Evolutionary conservation across 164 flowering plant genomes (phyloP), one percentile per base, ranked within the genome.

Genomic region (Umbilicus rupestris): DNA sequence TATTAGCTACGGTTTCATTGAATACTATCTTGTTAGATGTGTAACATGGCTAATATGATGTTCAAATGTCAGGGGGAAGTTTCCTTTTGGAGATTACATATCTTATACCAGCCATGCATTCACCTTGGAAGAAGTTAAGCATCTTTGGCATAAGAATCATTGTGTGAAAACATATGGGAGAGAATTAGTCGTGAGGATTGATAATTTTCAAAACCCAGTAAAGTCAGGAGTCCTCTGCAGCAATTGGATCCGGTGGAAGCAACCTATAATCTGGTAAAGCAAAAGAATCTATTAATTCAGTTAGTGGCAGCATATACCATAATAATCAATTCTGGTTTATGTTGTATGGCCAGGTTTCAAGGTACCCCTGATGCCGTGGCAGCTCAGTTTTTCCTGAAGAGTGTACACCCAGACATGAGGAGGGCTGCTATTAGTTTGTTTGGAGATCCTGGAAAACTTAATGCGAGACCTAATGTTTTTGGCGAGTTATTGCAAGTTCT

Each of bases 371-470:
- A 95, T 85, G 97, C 96, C 62, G 83, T 87, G 66, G 97, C 83
- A 46, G 81, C 79, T 79, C 99, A 95, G 76, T 92, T 95, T 79
- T 95, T 92, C 82, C 77, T 90, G 79, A 95, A 95, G 79, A 95
- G 83, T 72, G 68, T 87, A 70, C 92, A 95, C 72, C 64, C 81
- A 9, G 77, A 80, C 62, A 88, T 95, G 99, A 84, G 88, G 69
- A 74, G 63, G 66, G 81, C 79, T 33, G 97, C 99, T 68, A 73
- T 75, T 66, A 69, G 73, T 69, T 71, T 95, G 69, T 92, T 88
- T 81, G 97, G 97, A 42, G 68, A 72, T 57, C 78, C 90, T 26
- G 85, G 80, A 66, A 29, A 31, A 68, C 80, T 82, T 47, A 71
- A 70, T 11, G 70, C 75, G 63, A 77, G 88, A 69, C 89, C 97